Evolutionary conservation across 306 rosid species (phyloP).

Genomic region (Trifolium fragiferum): DNA sequence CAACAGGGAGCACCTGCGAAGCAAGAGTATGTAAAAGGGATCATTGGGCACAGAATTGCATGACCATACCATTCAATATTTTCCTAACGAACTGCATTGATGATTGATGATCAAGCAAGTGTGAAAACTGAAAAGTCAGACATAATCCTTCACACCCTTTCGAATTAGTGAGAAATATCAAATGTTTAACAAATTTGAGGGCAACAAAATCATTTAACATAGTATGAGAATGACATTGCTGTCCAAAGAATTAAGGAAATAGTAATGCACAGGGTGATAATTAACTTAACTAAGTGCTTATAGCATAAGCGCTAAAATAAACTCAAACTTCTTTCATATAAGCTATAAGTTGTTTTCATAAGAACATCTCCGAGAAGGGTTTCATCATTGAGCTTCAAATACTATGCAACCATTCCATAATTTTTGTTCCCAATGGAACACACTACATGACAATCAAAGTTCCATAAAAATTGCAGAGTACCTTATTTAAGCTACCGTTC

Average conservation of each 20-base stretch:
- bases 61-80: not conserved
- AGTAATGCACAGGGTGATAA: not conserved
- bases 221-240: not conserved
- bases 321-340: too few species aligned
- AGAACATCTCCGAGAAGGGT: too few species aligned
- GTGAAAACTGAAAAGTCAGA: not conserved
- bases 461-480: too few species aligned
- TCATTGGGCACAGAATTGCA: not conserved
- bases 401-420: too few species aligned
- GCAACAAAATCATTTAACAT: not conserved
- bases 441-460: too few species aligned
- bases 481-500: too few species aligned
- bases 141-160: constrained; percentile 3
- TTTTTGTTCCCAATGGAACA: too few species aligned
- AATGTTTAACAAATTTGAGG: not conserved
- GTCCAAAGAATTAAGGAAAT: not conserved
- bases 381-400: too few species aligned
- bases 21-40: not conserved
- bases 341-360: too few species aligned
- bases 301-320: too few species aligned
- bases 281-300: too few species aligned
- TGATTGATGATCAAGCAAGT: not conserved
- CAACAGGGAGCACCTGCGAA: constrained; percentile 2
- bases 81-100: not conserved
- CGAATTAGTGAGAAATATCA: not conserved